Evolutionary conservation across 2,329 filamentous ascomycete species (phyloP).

Genomic region (Fusarium sp.): DNA sequence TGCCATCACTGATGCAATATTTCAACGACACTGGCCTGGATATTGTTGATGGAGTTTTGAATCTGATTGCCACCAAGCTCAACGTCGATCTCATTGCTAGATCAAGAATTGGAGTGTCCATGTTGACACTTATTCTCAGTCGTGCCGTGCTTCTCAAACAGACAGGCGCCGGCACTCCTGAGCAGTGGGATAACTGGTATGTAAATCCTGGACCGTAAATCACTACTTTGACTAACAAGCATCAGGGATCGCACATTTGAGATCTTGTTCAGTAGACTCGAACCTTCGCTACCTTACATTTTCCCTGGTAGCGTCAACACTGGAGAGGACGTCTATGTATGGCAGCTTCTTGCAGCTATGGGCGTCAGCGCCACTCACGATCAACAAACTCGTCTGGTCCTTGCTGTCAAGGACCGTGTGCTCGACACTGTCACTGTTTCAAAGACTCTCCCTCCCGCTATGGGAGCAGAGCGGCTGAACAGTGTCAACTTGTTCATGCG

Average conservation of each 20-base stretch:
- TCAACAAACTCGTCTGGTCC: constrained; percentile 92
- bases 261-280: constrained; percentile 85
- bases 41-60: constrained; percentile 90
- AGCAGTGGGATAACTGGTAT: constrained; percentile 84
- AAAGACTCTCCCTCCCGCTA: constrained; percentile 88
- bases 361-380: constrained; percentile 93
- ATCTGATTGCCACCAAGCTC: constrained; percentile 83
- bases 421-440: constrained; percentile 92
- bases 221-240: constrained; percentile 46
- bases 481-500: constrained; percentile 99
- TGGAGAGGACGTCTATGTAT: constrained; percentile 94
- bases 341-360: constrained; percentile 96
- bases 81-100: constrained; percentile 87
- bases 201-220: constrained; percentile 38
- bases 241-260: constrained; percentile 81
- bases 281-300: constrained; percentile 83
- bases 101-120: constrained; percentile 87
- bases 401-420: constrained; percentile 96
- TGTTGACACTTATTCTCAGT: constrained; percentile 93
- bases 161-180: constrained; percentile 73
- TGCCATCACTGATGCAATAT: constrained; percentile 89
- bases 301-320: constrained; percentile 93
- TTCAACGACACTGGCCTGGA: constrained; percentile 90
- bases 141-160: constrained; percentile 94
- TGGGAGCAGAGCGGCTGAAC: constrained; percentile 83